Percentiles rank a stretch among this genome's conserved stretches.
phyloP scores from a whole-genome alignment of 345 rosid species.

The Mangifera indica region DNA sequence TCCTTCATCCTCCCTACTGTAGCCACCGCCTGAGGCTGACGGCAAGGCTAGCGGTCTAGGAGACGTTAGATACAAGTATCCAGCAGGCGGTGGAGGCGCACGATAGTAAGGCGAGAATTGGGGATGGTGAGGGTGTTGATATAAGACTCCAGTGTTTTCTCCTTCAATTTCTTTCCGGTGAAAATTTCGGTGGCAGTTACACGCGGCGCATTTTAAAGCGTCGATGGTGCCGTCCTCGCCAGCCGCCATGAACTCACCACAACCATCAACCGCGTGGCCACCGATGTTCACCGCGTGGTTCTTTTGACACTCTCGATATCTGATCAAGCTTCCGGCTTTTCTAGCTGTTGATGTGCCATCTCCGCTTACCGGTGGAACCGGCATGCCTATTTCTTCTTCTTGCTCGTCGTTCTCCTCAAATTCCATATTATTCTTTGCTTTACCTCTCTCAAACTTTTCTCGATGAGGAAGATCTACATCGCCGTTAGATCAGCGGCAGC shows the following conservation, averaged over 20 bases:
- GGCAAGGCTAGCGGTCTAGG: constrained; percentile 57
- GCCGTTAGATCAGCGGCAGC: constrained; percentile 26
- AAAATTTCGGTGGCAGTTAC: constrained; percentile 90
- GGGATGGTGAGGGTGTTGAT: constrained; percentile 39
- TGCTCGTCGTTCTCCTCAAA: constrained; percentile 74
- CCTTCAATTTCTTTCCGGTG: constrained; percentile 72
- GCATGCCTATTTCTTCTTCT: constrained; percentile 61
- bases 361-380: constrained; percentile 36
- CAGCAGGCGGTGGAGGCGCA: constrained; percentile 56
- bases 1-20: constrained; percentile 69
- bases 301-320: constrained; percentile 88
- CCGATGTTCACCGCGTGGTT: constrained; percentile 87
- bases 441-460: background rate
- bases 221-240: constrained; percentile 80
- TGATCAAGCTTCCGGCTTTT: constrained; percentile 20
- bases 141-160: constrained; percentile 20
- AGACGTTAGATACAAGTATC: constrained; percentile 64
- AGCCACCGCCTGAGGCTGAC: constrained; percentile 41
- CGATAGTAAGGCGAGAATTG: constrained; percentile 74
- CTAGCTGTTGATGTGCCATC: constrained; percentile 32
- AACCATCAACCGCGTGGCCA: constrained; percentile 91
- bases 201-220: constrained; percentile 84
- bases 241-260: constrained; percentile 85
- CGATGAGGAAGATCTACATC: constrained; percentile 38
- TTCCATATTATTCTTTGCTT: constrained; percentile 40